Evolutionary conservation across 2,329 filamentous ascomycete genomes (phyloP).

Genomic region (Aspergillus sp.): DNA sequence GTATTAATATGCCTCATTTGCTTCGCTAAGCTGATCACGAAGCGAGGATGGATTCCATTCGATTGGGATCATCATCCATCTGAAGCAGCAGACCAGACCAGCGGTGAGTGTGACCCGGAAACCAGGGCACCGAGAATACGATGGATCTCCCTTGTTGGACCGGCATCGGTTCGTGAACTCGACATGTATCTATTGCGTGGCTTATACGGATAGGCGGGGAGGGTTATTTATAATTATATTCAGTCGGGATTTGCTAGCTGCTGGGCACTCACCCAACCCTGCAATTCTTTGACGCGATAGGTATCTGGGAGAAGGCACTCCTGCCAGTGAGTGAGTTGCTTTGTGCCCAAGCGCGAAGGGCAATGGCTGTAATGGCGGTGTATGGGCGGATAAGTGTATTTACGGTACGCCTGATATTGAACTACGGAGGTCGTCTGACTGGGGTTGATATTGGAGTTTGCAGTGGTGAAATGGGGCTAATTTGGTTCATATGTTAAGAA

Average conservation of each 20-base stretch:
- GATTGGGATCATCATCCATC: neutral
- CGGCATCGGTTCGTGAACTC: neutral
- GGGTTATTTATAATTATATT: neutral
- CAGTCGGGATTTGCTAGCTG: neutral
- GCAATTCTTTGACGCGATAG: neutral
- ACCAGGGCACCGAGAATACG: neutral
- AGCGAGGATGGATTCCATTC: neutral
- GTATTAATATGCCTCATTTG: neutral
- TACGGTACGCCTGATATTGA: neutral
- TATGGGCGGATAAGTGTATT: neutral
- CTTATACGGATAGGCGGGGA: neutral
- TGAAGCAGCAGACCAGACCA: neutral
- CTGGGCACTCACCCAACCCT: neutral
- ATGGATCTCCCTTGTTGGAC: neutral
- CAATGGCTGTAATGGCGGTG: neutral
- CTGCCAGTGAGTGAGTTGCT: neutral
- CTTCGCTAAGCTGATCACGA: neutral
- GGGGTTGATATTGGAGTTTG: neutral
- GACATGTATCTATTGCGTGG: neutral
- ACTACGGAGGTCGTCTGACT: neutral
- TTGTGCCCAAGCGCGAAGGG: slow-evolving; percentile 1
- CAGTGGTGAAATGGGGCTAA: neutral
- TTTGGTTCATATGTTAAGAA: neutral
- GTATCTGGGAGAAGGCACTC: slow-evolving; percentile 1
- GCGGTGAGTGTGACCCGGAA: neutral